Conservation (phyloP, 2,329 filamentous ascomycete genomes). For the Elsinoe ampelina region DNA sequence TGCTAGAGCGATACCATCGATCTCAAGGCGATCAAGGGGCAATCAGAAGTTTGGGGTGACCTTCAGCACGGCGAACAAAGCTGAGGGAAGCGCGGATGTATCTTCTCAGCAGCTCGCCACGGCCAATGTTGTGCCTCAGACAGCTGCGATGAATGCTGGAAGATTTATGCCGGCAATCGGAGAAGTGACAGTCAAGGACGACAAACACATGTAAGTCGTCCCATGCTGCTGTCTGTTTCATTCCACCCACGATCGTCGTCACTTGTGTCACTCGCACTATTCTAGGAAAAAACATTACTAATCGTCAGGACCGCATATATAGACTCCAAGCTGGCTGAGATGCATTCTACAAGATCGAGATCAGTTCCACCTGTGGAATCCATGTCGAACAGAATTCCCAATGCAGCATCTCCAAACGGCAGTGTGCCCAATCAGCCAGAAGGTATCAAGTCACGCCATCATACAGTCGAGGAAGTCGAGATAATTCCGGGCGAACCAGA, state of each 20-base stretch:
- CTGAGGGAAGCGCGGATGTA: neutral
- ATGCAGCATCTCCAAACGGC: conserved; percentile 6
- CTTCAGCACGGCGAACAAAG: neutral
- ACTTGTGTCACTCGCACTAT: neutral
- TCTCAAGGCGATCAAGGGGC: neutral
- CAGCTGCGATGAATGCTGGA: conserved; percentile 35
- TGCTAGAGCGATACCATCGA: neutral
- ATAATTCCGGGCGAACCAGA: neutral
- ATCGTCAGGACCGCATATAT: conserved; percentile 76
- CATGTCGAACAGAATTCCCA: neutral
- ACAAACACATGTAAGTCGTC: conserved; percentile 68
- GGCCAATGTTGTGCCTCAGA: conserved; percentile 26
- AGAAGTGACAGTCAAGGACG: conserved; percentile 51
- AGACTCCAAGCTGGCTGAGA: conserved; percentile 67
- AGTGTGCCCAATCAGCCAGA: conserved; percentile 3
- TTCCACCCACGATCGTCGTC: neutral
- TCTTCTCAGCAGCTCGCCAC: conserved; percentile 18
- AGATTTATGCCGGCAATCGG: conserved; percentile 68
- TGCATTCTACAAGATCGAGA: conserved; percentile 14
- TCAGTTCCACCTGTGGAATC: no score
- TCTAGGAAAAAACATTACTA: conserved; percentile 39
- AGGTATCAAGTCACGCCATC: conserved; percentile 4
- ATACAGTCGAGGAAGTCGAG: neutral
- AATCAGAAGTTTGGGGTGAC: neutral
- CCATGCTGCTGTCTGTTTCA: neutral